Evolutionary conservation across 495 filamentous ascomycete species (phyloP).

Genomic region (Cercophora samala): DNA sequence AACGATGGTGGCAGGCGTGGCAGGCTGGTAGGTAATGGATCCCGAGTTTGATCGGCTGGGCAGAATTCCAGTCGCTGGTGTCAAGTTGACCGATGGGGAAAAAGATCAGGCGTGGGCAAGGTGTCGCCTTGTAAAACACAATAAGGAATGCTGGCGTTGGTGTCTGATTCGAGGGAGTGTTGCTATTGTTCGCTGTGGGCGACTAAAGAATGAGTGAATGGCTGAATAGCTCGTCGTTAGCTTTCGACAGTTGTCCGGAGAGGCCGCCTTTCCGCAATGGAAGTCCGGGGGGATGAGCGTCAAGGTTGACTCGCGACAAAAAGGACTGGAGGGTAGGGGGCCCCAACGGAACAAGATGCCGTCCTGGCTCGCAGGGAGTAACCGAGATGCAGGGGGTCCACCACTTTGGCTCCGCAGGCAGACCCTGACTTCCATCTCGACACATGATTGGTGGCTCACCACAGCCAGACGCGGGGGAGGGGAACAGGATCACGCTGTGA

Average conservation of each 20-base stretch:
- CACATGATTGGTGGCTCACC: not conserved
- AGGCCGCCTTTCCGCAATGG: conserved; percentile 4
- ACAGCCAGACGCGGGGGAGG: conserved; percentile 5
- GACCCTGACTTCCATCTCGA: not conserved
- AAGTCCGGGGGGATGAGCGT: not conserved
- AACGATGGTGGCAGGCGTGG: conserved; percentile 7
- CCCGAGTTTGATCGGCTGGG: conserved; percentile 38
- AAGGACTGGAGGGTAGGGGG: conserved; percentile 9
- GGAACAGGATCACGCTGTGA: not conserved
- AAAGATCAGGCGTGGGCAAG: conserved; percentile 18
- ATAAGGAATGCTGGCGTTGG: not conserved
- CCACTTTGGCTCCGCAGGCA: not conserved
- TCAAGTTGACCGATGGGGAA: conserved; percentile 27
- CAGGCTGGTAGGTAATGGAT: conserved; percentile 12
- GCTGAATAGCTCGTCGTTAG: not conserved
- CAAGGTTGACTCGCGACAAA: not conserved
- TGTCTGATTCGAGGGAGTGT: conserved; percentile 1
- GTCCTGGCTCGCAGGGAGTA: not conserved
- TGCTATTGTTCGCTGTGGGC: not conserved
- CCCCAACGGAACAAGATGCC: conserved; percentile 4
- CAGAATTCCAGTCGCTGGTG: conserved; percentile 21
- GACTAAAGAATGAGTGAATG: not conserved
- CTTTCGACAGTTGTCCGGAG: not conserved
- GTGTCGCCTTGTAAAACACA: not conserved
- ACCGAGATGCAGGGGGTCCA: conserved; percentile 10